Conservation (phyloP, 306 rosid genomes). For the Trichosanthes truncata region DNA sequence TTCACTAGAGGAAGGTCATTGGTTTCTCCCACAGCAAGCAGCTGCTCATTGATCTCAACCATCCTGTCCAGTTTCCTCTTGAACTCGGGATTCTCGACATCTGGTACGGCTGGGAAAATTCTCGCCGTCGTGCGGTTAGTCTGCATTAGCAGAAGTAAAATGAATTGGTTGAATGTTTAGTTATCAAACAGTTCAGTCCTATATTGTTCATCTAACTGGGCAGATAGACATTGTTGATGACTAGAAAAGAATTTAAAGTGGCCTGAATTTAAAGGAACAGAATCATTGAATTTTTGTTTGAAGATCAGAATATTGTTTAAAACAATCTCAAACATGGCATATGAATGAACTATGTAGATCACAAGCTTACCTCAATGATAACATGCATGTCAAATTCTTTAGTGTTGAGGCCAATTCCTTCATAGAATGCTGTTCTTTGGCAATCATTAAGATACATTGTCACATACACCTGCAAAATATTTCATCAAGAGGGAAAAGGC, state of each 20-base stretch:
- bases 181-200: background rate
- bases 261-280: background rate
- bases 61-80: slow-evolving; percentile 79
- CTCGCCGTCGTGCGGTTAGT: slow-evolving; percentile 96
- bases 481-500: background rate
- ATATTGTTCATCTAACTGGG: background rate
- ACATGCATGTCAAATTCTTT: slow-evolving; percentile 98
- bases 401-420: slow-evolving; percentile 90
- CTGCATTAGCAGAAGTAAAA: slow-evolving; percentile 29
- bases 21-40: slow-evolving; percentile 59
- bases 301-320: background rate
- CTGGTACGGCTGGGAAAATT: slow-evolving; percentile 91
- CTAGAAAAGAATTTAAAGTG: background rate
- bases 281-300: background rate
- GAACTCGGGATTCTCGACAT: slow-evolving; percentile 96
- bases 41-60: slow-evolving; percentile 75
- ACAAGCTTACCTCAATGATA: slow-evolving; percentile 78
- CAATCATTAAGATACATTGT: slow-evolving; percentile 98
- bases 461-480: slow-evolving; percentile 71
- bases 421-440: slow-evolving; percentile 90
- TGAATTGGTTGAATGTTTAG: background rate
- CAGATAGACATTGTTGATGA: background rate
- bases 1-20: slow-evolving; percentile 61
- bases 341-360: background rate
- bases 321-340: background rate